Percentiles rank a stretch among this genome's conserved stretches.
Conservation (phyloP, 164 flowering plant species). For the Magnolia sinica region DNA sequence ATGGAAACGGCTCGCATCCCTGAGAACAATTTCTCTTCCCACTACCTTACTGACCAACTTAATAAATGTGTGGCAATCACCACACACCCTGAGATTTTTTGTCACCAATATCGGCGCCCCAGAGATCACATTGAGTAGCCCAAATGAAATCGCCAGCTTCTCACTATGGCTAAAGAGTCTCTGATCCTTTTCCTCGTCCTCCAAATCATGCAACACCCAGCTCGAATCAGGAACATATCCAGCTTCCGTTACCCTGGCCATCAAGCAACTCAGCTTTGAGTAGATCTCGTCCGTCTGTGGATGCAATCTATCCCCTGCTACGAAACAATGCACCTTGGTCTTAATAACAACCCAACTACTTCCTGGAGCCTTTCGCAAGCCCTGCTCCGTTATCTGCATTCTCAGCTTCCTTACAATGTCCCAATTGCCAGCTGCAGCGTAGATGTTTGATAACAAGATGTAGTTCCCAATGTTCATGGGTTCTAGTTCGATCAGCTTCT, state of each 20-base stretch:
- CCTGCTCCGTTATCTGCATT: constrained; percentile 27
- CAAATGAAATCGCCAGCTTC: constrained; percentile 65
- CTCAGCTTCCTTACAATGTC: constrained; percentile 42
- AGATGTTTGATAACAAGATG: constrained; percentile 50
- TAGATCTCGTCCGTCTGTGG: constrained; percentile 45
- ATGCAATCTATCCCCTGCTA: constrained; percentile 71
- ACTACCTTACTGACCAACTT: constrained; percentile 54
- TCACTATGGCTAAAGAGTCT: constrained; percentile 52
- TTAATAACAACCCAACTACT: constrained; percentile 61
- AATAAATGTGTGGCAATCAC: constrained; percentile 58
- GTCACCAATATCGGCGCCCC: constrained; percentile 60
- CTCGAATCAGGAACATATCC: constrained; percentile 65
- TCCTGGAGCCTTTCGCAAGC: constrained; percentile 49
- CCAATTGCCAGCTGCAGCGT: constrained; percentile 55
- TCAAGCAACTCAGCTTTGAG: constrained; percentile 38
- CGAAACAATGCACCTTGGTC: constrained; percentile 55
- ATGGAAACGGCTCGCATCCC: constrained; percentile 61
- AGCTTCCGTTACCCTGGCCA: constrained; percentile 51
- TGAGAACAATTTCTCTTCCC: constrained; percentile 50
- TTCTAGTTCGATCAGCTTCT: constrained; percentile 49
- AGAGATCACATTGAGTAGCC: constrained; percentile 50
- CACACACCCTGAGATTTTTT: constrained; percentile 63
- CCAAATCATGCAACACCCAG: constrained; percentile 67
- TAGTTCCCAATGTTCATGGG: constrained; percentile 48
- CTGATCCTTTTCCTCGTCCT: constrained; percentile 59